Evolutionary conservation across 2,329 filamentous ascomycete species (phyloP).

Genomic region (Epicoccum sorghinum): DNA sequence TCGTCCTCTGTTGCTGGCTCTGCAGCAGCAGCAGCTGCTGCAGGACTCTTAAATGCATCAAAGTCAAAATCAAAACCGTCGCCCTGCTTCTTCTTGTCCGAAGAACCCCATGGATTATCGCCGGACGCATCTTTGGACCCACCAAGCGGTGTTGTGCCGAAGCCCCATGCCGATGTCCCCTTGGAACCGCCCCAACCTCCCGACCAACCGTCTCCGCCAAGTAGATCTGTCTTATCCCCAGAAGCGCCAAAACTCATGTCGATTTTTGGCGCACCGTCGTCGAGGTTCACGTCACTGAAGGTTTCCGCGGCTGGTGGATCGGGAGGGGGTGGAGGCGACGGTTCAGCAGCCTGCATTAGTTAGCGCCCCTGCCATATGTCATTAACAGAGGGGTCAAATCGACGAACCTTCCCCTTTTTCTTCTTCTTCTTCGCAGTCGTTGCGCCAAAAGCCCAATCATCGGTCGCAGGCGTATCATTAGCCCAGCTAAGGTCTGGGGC

Average conservation of each 20-base stretch:
- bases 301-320: constrained; percentile 44
- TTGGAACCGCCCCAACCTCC: constrained; percentile 33
- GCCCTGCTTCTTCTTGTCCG: constrained; percentile 45
- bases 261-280: constrained; percentile 55
- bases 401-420: constrained; percentile 49
- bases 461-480: constrained; percentile 34
- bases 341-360: constrained; percentile 32
- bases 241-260: constrained; percentile 53
- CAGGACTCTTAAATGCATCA: constrained; percentile 35
- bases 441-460: constrained; percentile 39
- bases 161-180: constrained; percentile 32
- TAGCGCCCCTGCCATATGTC: constrained; percentile 34
- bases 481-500: constrained; percentile 31
- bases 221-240: constrained; percentile 26
- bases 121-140: constrained; percentile 40
- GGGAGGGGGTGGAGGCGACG: constrained; percentile 38
- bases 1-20: constrained; percentile 40
- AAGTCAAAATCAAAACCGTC: constrained; percentile 46
- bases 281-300: constrained; percentile 55
- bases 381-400: constrained; percentile 43
- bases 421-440: constrained; percentile 45
- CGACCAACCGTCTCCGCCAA: constrained; percentile 31
- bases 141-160: constrained; percentile 28
- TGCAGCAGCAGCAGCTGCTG: constrained; percentile 1
- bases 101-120: constrained; percentile 42